phyloP scores from a whole-genome alignment of 208 protist genomes.

The Trypanosoma scelopori region DNA sequence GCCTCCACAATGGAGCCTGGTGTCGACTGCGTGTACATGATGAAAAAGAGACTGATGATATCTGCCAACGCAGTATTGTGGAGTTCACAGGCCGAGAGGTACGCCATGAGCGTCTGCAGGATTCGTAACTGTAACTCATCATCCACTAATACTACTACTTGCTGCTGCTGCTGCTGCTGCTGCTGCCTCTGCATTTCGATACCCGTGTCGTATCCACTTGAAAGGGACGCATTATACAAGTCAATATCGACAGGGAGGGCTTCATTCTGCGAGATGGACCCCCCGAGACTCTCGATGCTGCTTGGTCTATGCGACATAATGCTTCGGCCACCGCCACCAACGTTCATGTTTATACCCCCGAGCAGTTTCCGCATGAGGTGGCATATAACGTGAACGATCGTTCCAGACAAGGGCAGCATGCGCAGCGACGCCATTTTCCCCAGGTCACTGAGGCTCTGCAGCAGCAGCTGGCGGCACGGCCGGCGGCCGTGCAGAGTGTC shows the following conservation, averaged over 20 bases:
- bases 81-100: conserved; percentile 51
- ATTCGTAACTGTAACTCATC: conserved; percentile 61
- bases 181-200: background rate
- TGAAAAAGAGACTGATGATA: conserved; percentile 53
- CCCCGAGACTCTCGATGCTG: background rate
- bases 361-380: conserved; percentile 43
- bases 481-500: conserved; percentile 28
- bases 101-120: conserved; percentile 52
- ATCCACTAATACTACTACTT: conserved; percentile 22
- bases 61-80: conserved; percentile 40
- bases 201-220: background rate
- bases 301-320: background rate
- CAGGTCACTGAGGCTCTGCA: conserved; percentile 67
- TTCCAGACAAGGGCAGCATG: conserved; percentile 50
- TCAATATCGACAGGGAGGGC: background rate
- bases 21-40: conserved; percentile 47
- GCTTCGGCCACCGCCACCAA: background rate
- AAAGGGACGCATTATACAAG: background rate
- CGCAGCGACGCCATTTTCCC: conserved; percentile 67
- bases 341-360: background rate
- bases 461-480: conserved; percentile 37
- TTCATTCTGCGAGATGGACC: background rate
- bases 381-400: conserved; percentile 43
- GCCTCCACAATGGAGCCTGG: conserved; percentile 62
- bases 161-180: background rate